Conservation (phyloP, 306 rosid species). For the Fragaria iinumae region DNA sequence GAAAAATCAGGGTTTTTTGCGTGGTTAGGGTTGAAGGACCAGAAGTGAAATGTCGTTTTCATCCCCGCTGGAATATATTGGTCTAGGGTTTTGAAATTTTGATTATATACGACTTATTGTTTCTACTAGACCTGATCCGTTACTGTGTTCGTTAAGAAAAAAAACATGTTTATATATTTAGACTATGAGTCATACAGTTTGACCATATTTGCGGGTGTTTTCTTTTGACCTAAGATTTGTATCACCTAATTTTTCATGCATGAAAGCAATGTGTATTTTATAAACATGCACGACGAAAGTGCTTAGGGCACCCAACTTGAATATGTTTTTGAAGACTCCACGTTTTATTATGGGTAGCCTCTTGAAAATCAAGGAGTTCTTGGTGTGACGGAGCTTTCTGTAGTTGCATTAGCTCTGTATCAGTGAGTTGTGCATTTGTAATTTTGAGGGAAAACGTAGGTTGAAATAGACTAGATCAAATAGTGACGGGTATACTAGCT, state of each 20-base stretch:
- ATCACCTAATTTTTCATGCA: background rate
- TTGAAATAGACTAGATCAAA: background rate
- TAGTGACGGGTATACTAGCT: background rate
- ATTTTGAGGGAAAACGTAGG: background rate
- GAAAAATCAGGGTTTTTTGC: background rate
- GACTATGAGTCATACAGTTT: background rate
- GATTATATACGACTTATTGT: background rate
- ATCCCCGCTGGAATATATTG: background rate
- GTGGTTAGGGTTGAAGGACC: slow-evolving; percentile 13
- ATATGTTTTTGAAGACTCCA: background rate
- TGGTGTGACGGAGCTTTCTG: background rate
- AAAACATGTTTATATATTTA: background rate
- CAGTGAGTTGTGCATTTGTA: background rate
- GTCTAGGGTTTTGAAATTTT: background rate
- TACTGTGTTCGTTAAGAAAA: background rate
- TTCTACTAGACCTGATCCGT: background rate
- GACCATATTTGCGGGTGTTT: slow-evolving; percentile 5
- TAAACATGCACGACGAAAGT: background rate
- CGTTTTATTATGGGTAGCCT: background rate
- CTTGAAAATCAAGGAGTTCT: background rate
- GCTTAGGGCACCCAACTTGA: background rate
- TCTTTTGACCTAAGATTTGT: slow-evolving; percentile 15
- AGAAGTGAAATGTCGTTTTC: slow-evolving; percentile 21
- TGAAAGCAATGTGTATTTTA: background rate
- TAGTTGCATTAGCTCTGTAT: no score